Conservation (phyloP, 2,329 filamentous ascomycete species). For the Podosphaera fusca region DNA sequence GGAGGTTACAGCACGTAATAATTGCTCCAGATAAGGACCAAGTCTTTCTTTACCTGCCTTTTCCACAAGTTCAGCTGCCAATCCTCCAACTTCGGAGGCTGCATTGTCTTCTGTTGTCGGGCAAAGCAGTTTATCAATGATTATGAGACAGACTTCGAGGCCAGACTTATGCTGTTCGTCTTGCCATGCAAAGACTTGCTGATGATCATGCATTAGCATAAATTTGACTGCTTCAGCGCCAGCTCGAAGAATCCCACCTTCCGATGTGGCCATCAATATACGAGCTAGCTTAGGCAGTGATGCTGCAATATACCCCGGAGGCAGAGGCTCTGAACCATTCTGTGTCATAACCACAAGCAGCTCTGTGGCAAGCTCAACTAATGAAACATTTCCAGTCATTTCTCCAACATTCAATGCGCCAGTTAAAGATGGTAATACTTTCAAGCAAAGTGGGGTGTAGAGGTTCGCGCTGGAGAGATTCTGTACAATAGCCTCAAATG, state of each 20-base stretch:
- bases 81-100: conserved; percentile 82
- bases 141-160: conserved; percentile 68
- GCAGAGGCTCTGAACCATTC: conserved; percentile 65
- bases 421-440: conserved; percentile 68
- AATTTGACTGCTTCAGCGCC: conserved; percentile 72
- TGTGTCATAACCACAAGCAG: conserved; percentile 61
- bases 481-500: conserved; percentile 69
- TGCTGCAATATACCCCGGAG: conserved; percentile 61
- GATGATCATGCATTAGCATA: conserved; percentile 71
- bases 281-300: conserved; percentile 72
- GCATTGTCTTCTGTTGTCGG: conserved; percentile 75
- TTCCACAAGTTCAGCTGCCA: conserved; percentile 86
- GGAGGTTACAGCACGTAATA: conserved; percentile 71
- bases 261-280: conserved; percentile 60
- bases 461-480: conserved; percentile 42
- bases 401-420: conserved; percentile 76
- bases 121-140: conserved; percentile 76
- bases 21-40: conserved; percentile 70
- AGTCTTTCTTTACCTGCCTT: conserved; percentile 81
- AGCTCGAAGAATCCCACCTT: conserved; percentile 71
- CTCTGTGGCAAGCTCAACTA: conserved; percentile 71
- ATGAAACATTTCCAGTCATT: conserved; percentile 60
- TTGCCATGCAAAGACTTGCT: conserved; percentile 72
- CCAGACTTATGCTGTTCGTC: conserved; percentile 62
- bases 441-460: conserved; percentile 60